Percentiles rank a stretch among this genome's conserved stretches.
phyloP scores from a whole-genome alignment of 1,284 basidiomycete species.

The Cerrena zonata region DNA sequence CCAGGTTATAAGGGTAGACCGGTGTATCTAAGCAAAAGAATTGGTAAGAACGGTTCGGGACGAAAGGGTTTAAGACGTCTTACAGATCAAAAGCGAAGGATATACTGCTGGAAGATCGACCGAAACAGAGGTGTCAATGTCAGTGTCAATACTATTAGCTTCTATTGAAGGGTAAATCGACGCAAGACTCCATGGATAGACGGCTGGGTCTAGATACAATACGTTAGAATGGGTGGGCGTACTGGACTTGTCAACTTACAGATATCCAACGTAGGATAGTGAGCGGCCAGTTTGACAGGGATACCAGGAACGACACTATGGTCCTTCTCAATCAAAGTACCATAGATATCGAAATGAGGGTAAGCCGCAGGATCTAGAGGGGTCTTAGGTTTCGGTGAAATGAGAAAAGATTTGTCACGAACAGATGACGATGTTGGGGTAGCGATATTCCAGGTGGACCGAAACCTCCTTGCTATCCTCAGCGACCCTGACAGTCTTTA shows the following conservation, averaged over 20 bases:
- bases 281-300: not conserved
- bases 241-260: slow-evolving; percentile 5
- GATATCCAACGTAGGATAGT: slow-evolving; percentile 11
- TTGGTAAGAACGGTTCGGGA: not conserved
- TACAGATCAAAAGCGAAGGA: not conserved
- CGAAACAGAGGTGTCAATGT: not conserved
- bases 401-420: not conserved
- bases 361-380: slow-evolving; percentile 21
- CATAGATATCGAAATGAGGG: slow-evolving; percentile 27
- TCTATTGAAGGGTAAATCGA: slow-evolving; percentile 7
- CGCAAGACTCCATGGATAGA: slow-evolving; percentile 14
- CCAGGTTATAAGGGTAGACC: slow-evolving; percentile 13
- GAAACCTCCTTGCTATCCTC: not conserved
- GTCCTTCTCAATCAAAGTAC: not conserved
- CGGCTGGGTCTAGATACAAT: slow-evolving; percentile 1
- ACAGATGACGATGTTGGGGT: slow-evolving; percentile 3
- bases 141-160: not conserved
- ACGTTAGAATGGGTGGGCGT: slow-evolving; percentile 1
- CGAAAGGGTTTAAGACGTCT: not conserved
- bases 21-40: not conserved
- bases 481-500: not conserved
- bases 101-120: not conserved
- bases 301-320: not conserved
- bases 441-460: slow-evolving; percentile 4
- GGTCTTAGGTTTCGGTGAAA: no score